Evolutionary conservation across 176 grass and related monocot genomes (phyloP).

Genomic region (Oryza coarctata): DNA sequence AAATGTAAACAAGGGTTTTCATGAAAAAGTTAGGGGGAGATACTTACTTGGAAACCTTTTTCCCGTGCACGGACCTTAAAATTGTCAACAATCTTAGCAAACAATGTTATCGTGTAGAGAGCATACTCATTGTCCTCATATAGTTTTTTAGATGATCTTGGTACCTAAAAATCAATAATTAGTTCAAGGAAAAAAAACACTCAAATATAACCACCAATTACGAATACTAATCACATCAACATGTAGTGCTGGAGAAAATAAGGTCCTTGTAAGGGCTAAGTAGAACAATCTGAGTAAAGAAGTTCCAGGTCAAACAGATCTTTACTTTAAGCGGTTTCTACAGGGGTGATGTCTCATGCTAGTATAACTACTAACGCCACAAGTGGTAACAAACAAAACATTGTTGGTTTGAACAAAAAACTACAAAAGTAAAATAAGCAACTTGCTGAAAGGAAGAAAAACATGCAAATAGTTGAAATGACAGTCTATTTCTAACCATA

Average conservation of each 20-base stretch:
- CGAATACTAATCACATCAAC: neutral
- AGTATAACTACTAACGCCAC: neutral
- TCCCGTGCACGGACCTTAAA: slow-evolving; percentile 81
- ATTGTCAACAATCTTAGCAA: slow-evolving; percentile 86
- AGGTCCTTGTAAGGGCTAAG: neutral
- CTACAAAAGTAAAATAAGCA: neutral
- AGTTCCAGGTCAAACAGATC: neutral
- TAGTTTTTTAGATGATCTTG: slow-evolving; percentile 79
- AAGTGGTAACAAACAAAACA: slow-evolving; percentile 1
- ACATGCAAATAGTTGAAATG: neutral
- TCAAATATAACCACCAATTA: neutral
- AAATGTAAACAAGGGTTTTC: neutral
- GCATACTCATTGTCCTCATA: slow-evolving; percentile 92
- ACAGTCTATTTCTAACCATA: neutral
- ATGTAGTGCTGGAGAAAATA: neutral
- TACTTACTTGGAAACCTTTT: slow-evolving; percentile 81
- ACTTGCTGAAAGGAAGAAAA: neutral
- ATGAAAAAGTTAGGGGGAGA: slow-evolving; percentile 21
- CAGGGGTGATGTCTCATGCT: neutral
- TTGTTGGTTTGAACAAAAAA: neutral
- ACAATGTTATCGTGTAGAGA: slow-evolving; percentile 90
- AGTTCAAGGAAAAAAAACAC: slow-evolving; percentile 7
- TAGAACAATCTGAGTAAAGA: neutral
- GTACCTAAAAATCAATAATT: slow-evolving; percentile 59
- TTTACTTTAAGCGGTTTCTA: neutral